A percentile compares a stretch with the other conserved stretches of the same genome.
These are phyloP conservation scores for Herpetospermum pedunculosum DNA, from an alignment of 306 rosid species.

Conservation along the genomic window DNA sequence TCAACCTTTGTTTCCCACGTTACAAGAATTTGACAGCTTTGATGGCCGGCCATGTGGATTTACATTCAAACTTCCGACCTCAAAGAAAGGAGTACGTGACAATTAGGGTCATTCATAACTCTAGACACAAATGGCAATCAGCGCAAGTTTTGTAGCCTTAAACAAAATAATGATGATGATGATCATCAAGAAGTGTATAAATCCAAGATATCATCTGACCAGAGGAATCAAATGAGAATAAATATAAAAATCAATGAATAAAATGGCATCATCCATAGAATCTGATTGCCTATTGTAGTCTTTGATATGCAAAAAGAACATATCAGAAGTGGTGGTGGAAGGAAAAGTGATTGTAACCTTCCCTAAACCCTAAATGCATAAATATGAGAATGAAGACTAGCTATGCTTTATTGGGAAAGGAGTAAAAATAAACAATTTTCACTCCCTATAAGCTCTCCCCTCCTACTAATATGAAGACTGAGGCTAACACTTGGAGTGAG, in stretches of 20 bases:
- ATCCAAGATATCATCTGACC: too few relatives aligned
- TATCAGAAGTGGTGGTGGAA: neutral
- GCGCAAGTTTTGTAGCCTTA: too few relatives aligned
- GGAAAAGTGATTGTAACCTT: neutral
- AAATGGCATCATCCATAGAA: neutral
- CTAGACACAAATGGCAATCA: neutral
- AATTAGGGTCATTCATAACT: too few relatives aligned
- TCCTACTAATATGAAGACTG: constrained; percentile 1
- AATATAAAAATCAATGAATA: neutral
- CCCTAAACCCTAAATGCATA: constrained; percentile 2
- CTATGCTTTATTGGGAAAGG: neutral
- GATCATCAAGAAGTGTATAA: too few relatives aligned
- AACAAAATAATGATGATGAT: neutral
- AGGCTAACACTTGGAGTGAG: constrained; percentile 9
- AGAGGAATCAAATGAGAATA: neutral
- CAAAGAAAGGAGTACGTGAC: too few relatives aligned
- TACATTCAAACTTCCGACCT: too few relatives aligned
- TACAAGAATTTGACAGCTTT: neutral
- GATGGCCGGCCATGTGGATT: neutral
- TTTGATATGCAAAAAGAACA: neutral
- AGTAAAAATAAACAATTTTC: neutral
- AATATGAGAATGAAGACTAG: too few relatives aligned
- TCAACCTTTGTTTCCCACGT: neutral
- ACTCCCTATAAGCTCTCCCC: constrained; percentile 11
- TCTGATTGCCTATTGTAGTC: neutral